Evolutionary conservation across 306 rosid species (phyloP).

Genomic region (Dicorynia guianensis): DNA sequence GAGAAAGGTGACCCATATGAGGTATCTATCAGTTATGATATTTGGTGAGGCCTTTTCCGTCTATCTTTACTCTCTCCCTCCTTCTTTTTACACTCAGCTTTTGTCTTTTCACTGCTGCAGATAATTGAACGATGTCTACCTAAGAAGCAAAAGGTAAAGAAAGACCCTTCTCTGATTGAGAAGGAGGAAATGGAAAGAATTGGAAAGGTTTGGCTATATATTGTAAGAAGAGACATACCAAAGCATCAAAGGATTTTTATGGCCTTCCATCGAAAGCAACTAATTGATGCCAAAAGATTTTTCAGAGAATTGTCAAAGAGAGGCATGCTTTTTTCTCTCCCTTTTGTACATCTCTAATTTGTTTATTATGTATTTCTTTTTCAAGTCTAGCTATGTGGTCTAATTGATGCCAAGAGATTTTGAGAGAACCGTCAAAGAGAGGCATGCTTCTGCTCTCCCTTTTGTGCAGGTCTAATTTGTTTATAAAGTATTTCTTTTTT

Average conservation of each 20-base stretch:
- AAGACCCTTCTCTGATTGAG: slow-evolving; percentile 84
- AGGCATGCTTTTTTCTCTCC: slow-evolving; percentile 60
- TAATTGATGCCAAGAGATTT: no score
- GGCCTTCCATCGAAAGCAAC: slow-evolving; percentile 86
- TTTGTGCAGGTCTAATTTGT: slow-evolving; percentile 19
- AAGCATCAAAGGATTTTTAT: slow-evolving; percentile 82
- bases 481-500: slow-evolving; percentile 27
- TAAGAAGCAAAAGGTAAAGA: slow-evolving; percentile 74
- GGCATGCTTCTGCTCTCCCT: no score
- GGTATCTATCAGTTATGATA: slow-evolving; percentile 55
- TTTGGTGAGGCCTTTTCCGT: background rate
- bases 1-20: slow-evolving; percentile 99
- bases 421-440: no score
- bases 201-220: slow-evolving; percentile 84
- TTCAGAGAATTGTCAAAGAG: slow-evolving; percentile 97
- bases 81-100: slow-evolving; percentile 29
- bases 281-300: slow-evolving; percentile 89
- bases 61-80: slow-evolving; percentile 3
- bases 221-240: slow-evolving; percentile 90
- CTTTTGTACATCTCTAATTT: slow-evolving; percentile 19
- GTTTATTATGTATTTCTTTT: slow-evolving; percentile 28
- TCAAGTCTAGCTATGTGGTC: slow-evolving; percentile 30
- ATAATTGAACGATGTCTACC: slow-evolving; percentile 96
- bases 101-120: slow-evolving; percentile 55
- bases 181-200: slow-evolving; percentile 89